A percentile compares a stretch with the other conserved stretches of the same genome.
Evolutionary conservation across 2,329 filamentous ascomycete genomes (phyloP).

Genomic region (Trichophyton mentagrophytes): DNA sequence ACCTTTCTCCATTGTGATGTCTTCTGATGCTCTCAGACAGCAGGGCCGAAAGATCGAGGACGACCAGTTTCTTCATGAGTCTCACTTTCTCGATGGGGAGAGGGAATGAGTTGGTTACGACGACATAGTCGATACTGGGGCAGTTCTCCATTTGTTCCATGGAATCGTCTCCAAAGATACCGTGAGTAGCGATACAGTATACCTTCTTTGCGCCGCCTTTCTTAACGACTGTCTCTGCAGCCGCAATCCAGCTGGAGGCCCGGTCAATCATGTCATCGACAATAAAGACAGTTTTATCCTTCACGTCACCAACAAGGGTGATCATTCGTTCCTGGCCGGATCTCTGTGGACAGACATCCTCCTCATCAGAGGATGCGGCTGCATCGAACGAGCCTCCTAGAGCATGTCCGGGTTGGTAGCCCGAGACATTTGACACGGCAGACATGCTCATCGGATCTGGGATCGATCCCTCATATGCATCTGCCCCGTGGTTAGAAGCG

Average conservation of each 20-base stretch:
- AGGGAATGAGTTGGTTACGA: constrained; percentile 95
- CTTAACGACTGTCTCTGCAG: constrained; percentile 92
- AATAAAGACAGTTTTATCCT: constrained; percentile 76
- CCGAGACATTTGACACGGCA: constrained; percentile 68
- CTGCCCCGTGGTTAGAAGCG: constrained; percentile 40
- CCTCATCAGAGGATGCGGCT: constrained; percentile 80
- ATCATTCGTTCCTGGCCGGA: constrained; percentile 84
- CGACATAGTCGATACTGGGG: constrained; percentile 83
- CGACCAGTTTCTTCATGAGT: constrained; percentile 67
- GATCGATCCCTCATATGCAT: constrained; percentile 38
- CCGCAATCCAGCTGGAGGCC: constrained; percentile 90
- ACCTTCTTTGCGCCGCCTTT: constrained; percentile 82
- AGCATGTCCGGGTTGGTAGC: constrained; percentile 53
- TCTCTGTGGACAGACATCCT: constrained; percentile 51
- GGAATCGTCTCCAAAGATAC: constrained; percentile 80
- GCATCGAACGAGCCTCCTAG: constrained; percentile 78
- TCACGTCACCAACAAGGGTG: constrained; percentile 91
- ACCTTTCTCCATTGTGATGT: constrained; percentile 83
- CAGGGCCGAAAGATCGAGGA: constrained; percentile 78
- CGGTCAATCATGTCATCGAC: constrained; percentile 99
- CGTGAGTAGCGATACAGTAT: constrained; percentile 95
- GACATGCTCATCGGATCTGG: constrained; percentile 79
- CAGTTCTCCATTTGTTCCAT: constrained; percentile 83
- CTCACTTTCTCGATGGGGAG: constrained; percentile 58
- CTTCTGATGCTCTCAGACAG: constrained; percentile 85